Conservation (phyloP, 768 basidiomycete genomes). For the Trametes coccinea region DNA sequence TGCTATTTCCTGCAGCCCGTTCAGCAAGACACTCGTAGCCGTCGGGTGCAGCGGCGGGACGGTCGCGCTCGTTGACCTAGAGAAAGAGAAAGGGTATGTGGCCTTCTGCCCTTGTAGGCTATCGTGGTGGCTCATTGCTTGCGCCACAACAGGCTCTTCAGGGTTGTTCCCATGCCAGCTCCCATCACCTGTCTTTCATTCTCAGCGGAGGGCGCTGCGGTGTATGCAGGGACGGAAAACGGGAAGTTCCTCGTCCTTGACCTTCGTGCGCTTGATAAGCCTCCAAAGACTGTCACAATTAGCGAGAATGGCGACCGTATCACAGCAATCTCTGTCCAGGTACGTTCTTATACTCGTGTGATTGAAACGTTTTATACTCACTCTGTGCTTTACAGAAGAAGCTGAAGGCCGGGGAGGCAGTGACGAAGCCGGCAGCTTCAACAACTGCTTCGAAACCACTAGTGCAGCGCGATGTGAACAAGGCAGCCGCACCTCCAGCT, state of each 20-base stretch:
- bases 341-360: constrained; percentile 30
- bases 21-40: constrained; percentile 72
- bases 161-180: constrained; percentile 53
- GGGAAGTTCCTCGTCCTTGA: constrained; percentile 67
- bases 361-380: constrained; percentile 7
- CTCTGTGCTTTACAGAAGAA: constrained; percentile 24
- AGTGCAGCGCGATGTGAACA: constrained; percentile 27
- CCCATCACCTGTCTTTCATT: constrained; percentile 63
- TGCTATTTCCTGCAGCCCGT: constrained; percentile 65
- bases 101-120: background rate
- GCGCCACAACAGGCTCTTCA: constrained; percentile 48
- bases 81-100: constrained; percentile 68
- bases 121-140: background rate
- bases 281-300: constrained; percentile 54
- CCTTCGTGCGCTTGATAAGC: constrained; percentile 64
- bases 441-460: constrained; percentile 29
- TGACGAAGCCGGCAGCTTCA: constrained; percentile 10
- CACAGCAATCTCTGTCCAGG: constrained; percentile 59
- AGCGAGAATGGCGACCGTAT: constrained; percentile 50
- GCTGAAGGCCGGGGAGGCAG: constrained; percentile 21
- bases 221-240: constrained; percentile 64
- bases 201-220: constrained; percentile 65
- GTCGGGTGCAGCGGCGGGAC: constrained; percentile 54
- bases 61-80: constrained; percentile 65
- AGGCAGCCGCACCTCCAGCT: constrained; percentile 1